Evolutionary conservation across 768 basidiomycete species (phyloP), one percentile per base, ranked within the genome.

Genomic region (Paxillus ammoniavirescens): DNA sequence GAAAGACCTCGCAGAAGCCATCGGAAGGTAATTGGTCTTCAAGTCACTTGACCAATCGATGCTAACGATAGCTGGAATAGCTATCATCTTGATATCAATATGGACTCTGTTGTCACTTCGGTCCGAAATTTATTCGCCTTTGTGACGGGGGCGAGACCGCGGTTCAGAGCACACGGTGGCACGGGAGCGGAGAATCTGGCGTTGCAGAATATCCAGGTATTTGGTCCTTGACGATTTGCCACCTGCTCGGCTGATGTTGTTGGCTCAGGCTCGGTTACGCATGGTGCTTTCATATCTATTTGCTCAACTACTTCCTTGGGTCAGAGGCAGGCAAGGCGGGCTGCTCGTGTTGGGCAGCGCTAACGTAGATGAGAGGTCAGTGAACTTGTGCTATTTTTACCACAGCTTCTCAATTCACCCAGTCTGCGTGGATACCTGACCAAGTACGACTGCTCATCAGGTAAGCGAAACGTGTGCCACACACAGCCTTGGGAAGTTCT

Each of bases 271-370:
- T 12, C 79, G 96, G 46, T 68, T 98, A 48, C 78, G 97, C 8
- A 99, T 99, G 97, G 89, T 99, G 3, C 70, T 98, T 15, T 82
- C 93, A 1, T 98, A 98, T 67, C 72, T 97, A 72, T 98, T 98
- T 60, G 95, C 96, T 8, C 96, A 98, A 64, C 82, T 98, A 4
- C 72, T 98, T 31, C 96, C 93, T 3, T 98, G 91, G 87, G 91
- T 88, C 0, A 77, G 95, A 56, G 93, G 94, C 0, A 82, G 82
- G 64, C 70, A 72, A 38, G 97, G 97, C 1, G 92, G 93, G 6
- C 71, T 99, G 35, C 83, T 98, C 23, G 97, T 98, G 1, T 80
- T 98, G n/a, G 97, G 97, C 2, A 95, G 92, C 58, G 95, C 97
- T 15, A 98, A 98, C 65, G 97, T 99, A 2, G 97, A 99, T 63